Evolutionary conservation across 257 asterid species (phyloP).

Genomic region (Sherardia arvensis): DNA sequence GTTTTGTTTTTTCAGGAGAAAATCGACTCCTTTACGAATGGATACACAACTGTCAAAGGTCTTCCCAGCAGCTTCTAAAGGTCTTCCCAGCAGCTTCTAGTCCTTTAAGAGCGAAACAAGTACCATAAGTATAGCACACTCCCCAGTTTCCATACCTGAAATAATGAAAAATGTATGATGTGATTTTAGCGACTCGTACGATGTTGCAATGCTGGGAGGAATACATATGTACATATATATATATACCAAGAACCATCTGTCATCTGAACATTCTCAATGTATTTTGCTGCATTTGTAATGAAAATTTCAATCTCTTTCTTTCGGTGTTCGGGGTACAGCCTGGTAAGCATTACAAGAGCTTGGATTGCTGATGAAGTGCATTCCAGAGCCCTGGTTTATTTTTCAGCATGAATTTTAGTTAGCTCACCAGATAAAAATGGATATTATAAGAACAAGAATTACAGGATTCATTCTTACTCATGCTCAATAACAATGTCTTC

Average conservation of each 20-base stretch:
- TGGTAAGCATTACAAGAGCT: conserved; percentile 51
- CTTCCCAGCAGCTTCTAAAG: conserved; percentile 42
- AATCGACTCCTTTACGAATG: conserved; percentile 43
- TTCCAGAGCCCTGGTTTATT: conserved; percentile 47
- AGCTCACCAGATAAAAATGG: neutral
- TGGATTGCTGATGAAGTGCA: conserved; percentile 71
- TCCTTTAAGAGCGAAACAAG: conserved; percentile 60
- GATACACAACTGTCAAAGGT: conserved; percentile 36
- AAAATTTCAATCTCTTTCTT: conserved; percentile 38
- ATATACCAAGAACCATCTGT: conserved; percentile 91
- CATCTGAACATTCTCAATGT: conserved; percentile 48
- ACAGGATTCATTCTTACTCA: conserved; percentile 38
- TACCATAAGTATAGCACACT: conserved; percentile 69
- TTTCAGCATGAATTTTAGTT: neutral
- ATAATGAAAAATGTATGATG: too few relatives aligned
- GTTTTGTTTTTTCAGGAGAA: conserved; percentile 47
- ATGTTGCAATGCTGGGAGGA: too few relatives aligned
- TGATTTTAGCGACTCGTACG: too few relatives aligned
- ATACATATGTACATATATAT: too few relatives aligned
- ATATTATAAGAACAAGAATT: neutral
- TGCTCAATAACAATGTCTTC: conserved; percentile 61
- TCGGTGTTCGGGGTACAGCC: conserved; percentile 47
- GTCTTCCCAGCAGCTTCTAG: conserved; percentile 53
- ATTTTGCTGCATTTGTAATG: conserved; percentile 33
- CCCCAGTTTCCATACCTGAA: conserved; percentile 84